phyloP scores from a whole-genome alignment of 1,284 basidiomycete species.

The Ceratobasidium sp. region DNA sequence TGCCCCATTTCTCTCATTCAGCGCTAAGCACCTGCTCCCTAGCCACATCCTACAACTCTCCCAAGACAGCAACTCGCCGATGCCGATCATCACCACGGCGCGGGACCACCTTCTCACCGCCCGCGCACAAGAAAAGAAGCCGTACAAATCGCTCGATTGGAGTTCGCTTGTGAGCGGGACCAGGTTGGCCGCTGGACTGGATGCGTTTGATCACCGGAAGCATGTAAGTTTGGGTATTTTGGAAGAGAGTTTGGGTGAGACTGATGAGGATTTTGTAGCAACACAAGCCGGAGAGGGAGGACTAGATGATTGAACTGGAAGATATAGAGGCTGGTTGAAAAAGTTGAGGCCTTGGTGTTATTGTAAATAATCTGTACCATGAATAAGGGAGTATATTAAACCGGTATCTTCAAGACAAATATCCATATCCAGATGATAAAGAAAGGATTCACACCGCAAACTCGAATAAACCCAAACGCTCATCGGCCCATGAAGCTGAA shows the following conservation, averaged over 20 bases:
- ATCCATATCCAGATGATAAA: neutral
- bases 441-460: slow-evolving; percentile 5
- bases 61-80: slow-evolving; percentile 77
- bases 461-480: neutral
- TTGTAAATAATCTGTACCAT: slow-evolving; percentile 13
- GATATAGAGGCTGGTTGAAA: too few species aligned
- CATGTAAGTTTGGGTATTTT: slow-evolving; percentile 29
- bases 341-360: neutral
- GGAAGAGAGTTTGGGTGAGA: neutral
- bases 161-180: slow-evolving; percentile 76
- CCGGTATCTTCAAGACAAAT: slow-evolving; percentile 15
- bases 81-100: slow-evolving; percentile 83
- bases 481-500: slow-evolving; percentile 80
- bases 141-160: slow-evolving; percentile 76
- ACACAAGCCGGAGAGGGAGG: slow-evolving; percentile 40
- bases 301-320: neutral
- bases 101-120: slow-evolving; percentile 79
- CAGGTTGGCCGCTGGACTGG: slow-evolving; percentile 75
- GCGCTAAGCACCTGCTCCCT: neutral
- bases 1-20: neutral
- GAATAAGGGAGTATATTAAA: slow-evolving; percentile 29
- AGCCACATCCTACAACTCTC: slow-evolving; percentile 75
- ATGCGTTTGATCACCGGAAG: slow-evolving; percentile 68
- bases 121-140: slow-evolving; percentile 71
- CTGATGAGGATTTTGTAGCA: slow-evolving; percentile 29